Evolutionary conservation across 177 flowering plant genomes (phyloP), one percentile per base, ranked within the genome.

Genomic region (Vitis hybrid): DNA sequence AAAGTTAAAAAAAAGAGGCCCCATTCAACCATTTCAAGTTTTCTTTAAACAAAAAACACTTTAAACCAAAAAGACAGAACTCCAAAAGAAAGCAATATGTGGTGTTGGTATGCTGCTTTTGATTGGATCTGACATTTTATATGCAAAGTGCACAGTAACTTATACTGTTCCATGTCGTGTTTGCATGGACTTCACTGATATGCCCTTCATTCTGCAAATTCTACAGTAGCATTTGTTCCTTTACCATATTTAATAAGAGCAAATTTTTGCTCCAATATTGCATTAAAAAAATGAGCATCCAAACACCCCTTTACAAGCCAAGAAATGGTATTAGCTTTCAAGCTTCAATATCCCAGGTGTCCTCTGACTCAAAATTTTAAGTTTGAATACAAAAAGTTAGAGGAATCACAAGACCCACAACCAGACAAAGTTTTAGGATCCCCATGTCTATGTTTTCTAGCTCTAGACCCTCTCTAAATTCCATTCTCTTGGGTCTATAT

Each of bases 371-470:
- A 13, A 67, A 5, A 9, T 55, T 39, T 63, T 45, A 63, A 17
- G 61, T 56, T 39, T 58, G 51, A 12, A 23, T 17, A 56, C 1
- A 11, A 39, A 39, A 39, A 34, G 60, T 39, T 18, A 30, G 68
- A 68, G 52, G 54, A 19, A 57, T 45, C 49, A 56, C n/a, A 60
- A 34, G 54, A 9, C 60, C 19, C 52, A 48, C 45, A 34, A 8
- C 48, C 69, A 75, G 75, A 68, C 76, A 80, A 69, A 49, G 57
- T 39, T 61, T 70, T 65, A 62, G 65, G 67, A 66, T 62, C 60
- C 68, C 71, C 62, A 59, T 60, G 76, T 64, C 75, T 68, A 61
- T 78, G 75, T 71, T 71, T 65, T 64, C 67, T 65, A 51, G 64
- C 68, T 59, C 56, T 23, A 15, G 66, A 50, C 65, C 57, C 52